Evolutionary conservation across 108 stramenopile genomes (phyloP), one percentile per base, ranked within the genome.

Genomic region (Fragilaria radians): DNA sequence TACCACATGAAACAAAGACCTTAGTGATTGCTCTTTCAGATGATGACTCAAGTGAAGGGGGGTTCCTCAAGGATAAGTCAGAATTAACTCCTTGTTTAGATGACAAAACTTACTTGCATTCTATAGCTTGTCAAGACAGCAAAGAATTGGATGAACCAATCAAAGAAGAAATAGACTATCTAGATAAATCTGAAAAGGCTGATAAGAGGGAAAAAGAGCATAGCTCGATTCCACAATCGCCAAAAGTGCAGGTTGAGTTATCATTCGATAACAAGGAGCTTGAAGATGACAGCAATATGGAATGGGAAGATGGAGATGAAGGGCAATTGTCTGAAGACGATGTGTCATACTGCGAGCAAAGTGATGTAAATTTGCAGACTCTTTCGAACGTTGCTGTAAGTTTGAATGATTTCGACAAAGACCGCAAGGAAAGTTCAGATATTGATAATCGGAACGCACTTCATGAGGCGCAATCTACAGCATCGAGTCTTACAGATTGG

Each of bases 401-500:
- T 14, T 14, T 14, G 22, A 22, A 52, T 14, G 24, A 21, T 34
- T 57, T 46, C 17, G 34, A 57, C 14, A 1, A 57, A 34, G 18
- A 46, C 17, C 11, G 9, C 54, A 17, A 42, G 7, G 36, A 42
- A 42, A 42, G 14, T 7, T 11, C 14, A 11, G 36, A 11, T 14
- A 42, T 14, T 14, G 11, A 76, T 19, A 70, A 68, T n/a, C 58
- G 58, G 5, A 79, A 67, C 26, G 95, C 91, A 1, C 61, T 96
- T 48, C 48, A 77, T 27, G 82, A 80, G 31, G 94, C 94, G 3
- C 78, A 91, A 52, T 80, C 69, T 21, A 94, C 91, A 19, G 96
- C 96, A 5, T 60, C 83, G 0, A 73, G 73, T 49, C 62, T 97
- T 24, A 90, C 95, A 17, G 70, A 79, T 54, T 97, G 96, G 96